Conservation (phyloP, 352 stramenopile genomes). For the Pythium dissimile region DNA sequence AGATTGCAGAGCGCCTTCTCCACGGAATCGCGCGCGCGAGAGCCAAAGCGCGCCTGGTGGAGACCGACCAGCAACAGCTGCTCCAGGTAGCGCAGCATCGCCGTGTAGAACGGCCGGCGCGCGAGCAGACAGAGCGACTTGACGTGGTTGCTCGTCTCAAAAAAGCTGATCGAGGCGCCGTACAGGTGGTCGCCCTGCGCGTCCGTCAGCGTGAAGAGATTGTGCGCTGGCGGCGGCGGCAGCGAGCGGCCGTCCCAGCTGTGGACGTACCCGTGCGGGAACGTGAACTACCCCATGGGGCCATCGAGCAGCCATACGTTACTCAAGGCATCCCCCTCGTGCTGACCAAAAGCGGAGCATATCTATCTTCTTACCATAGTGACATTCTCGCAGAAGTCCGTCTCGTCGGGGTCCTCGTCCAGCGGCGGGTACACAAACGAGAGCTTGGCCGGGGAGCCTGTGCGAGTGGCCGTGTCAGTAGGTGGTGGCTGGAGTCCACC, state of each 20-base stretch:
- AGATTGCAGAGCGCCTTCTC: slow-evolving; percentile 47
- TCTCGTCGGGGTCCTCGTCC: slow-evolving; percentile 22
- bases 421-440: slow-evolving; percentile 36
- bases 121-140: slow-evolving; percentile 49
- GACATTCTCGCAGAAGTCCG: slow-evolving; percentile 46
- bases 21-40: slow-evolving; percentile 4
- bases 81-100: slow-evolving; percentile 48
- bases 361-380: slow-evolving; percentile 39
- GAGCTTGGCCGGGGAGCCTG: slow-evolving; percentile 27
- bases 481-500: not conserved
- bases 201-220: slow-evolving; percentile 50
- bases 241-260: slow-evolving; percentile 28
- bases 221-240: slow-evolving; percentile 40
- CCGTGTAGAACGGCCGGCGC: slow-evolving; percentile 39
- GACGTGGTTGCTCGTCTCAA: slow-evolving; percentile 28
- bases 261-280: slow-evolving; percentile 35
- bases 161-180: slow-evolving; percentile 48
- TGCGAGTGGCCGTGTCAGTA: not conserved
- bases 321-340: too few species aligned
- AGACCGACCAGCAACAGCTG: slow-evolving; percentile 45
- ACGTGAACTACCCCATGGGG: slow-evolving; percentile 48
- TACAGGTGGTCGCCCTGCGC: slow-evolving; percentile 39
- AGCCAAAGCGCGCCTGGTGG: slow-evolving; percentile 20
- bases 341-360: too few species aligned
- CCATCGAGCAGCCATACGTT: too few species aligned